Base-by-base conservation (phyloP, 768 basidiomycete genomes). In the Hemileccinum impolitum region DNA sequence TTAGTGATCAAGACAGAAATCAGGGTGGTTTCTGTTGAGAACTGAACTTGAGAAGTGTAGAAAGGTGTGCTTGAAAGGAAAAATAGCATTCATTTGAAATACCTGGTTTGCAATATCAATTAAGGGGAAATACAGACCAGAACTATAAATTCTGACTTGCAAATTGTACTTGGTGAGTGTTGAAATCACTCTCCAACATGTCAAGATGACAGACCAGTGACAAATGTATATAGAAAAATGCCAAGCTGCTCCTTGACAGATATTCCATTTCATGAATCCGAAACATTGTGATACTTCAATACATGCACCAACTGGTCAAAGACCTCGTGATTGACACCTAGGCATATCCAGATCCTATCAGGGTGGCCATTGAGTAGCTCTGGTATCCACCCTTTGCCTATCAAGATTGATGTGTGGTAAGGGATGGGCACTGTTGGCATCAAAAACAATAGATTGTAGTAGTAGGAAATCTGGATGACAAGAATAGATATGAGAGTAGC, bases 151-250 rank as follows among this genome's bases (percentile, higher is more conserved):
- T 4, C 8, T 28, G 10, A 42, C 41, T 17, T 42, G 4, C 31
- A 47, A 12, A 54, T 50, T 6, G 36, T 52, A 1, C 15, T 40
- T 4, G n/a, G n/a, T n/a, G n/a, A n/a, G n/a, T n/a, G n/a, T n/a
- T n/a, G n/a, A n/a, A n/a, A n/a, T n/a, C n/a, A n/a, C 28, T 48
- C 54, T 18, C 35, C 51, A 17, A 59, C 26, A 30, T 57, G 56
- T 19, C 0, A 14, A 0, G 45, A 35, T 2, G 31, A 48, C 7
- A 59, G 30, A 2, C 48, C 53, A 2, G 51, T 59, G 0, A 54
- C 36, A 41, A 51, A 55, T 1, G 49, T 44, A 13, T 57, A 45
- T 9, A 57, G 21, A 17, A 59, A 58, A 4, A 56, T 58, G 0
- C 28, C 43, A 4, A 56, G 50, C 21, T 54, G 47, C n/a, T 59